Conservation (phyloP, 805 yeast genomes). For the Candida boidinii region DNA sequence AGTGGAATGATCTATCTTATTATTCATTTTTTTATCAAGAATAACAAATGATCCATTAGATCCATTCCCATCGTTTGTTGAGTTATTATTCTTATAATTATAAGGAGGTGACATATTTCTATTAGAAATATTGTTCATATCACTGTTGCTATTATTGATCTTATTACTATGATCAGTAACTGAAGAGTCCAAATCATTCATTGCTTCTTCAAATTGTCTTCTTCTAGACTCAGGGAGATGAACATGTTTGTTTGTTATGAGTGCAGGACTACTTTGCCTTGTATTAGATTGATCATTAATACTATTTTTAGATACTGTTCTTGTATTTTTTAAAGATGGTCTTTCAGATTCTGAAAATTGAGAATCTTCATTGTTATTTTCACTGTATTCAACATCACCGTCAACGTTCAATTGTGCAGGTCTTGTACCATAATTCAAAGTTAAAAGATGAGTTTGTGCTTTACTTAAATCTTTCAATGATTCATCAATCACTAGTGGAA, state of each 20-base stretch:
- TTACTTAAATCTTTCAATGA: slow-evolving; percentile 42
- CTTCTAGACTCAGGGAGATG: slow-evolving; percentile 33
- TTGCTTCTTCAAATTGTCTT: slow-evolving; percentile 26
- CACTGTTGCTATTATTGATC: no score
- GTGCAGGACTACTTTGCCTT: no score
- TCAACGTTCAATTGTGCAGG: slow-evolving; percentile 13
- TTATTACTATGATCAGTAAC: no score
- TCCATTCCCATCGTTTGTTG: no score
- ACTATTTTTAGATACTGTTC: slow-evolving; percentile 33
- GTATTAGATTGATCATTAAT: no score
- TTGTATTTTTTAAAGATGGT: not conserved
- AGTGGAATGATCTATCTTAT: no score
- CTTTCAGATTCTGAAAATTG: slow-evolving; percentile 13
- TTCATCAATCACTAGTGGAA: slow-evolving; percentile 48
- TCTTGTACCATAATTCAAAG: slow-evolving; percentile 22
- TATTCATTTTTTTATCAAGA: slow-evolving; percentile 13
- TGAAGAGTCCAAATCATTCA: no score
- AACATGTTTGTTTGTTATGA: no score
- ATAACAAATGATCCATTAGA: slow-evolving; percentile 23
- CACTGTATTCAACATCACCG: slow-evolving; percentile 4
- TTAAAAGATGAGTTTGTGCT: slow-evolving; percentile 47
- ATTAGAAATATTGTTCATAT: no score
- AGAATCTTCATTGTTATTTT: slow-evolving; percentile 14
- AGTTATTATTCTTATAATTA: no score
- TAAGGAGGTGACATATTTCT: no score